phyloP scores from a whole-genome alignment of 257 asterid genomes.

The Nicotiana otophora region DNA sequence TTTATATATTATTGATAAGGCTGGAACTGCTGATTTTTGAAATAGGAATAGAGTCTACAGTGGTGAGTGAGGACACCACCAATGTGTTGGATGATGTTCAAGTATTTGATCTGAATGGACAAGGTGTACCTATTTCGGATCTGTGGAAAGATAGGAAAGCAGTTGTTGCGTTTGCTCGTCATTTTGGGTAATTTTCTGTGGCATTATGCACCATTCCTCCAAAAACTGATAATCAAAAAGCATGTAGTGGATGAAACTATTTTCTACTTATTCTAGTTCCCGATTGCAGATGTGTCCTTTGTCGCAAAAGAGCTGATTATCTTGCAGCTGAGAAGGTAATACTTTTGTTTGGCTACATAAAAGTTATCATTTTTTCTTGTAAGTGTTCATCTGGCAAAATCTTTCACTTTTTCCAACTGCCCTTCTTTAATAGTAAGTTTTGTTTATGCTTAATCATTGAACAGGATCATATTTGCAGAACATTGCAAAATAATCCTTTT shows the following conservation, averaged over 20 bases:
- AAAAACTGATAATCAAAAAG: neutral
- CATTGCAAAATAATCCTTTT: neutral
- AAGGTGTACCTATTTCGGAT: constrained; percentile 57
- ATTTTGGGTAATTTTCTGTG: constrained; percentile 61
- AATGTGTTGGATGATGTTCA: constrained; percentile 49
- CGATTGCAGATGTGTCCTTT: constrained; percentile 78
- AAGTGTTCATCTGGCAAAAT: neutral
- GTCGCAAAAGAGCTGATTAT: constrained; percentile 85
- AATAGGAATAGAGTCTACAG: constrained; percentile 44
- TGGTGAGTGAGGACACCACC: constrained; percentile 31
- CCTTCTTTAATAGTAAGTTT: no score
- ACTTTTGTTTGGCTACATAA: neutral
- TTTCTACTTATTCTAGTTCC: neutral
- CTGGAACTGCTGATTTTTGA: neutral
- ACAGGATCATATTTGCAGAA: neutral
- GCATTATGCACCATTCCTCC: neutral
- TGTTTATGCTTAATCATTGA: no score
- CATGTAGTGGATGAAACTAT: neutral
- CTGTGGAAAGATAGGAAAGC: constrained; percentile 95
- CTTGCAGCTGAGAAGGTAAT: constrained; percentile 80
- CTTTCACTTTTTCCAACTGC: no score
- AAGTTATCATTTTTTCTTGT: neutral
- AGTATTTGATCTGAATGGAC: constrained; percentile 68
- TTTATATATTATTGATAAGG: neutral
- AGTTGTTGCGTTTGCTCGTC: constrained; percentile 95